phyloP scores from a whole-genome alignment of 768 basidiomycete genomes.

The Chalciporus piperatus region DNA sequence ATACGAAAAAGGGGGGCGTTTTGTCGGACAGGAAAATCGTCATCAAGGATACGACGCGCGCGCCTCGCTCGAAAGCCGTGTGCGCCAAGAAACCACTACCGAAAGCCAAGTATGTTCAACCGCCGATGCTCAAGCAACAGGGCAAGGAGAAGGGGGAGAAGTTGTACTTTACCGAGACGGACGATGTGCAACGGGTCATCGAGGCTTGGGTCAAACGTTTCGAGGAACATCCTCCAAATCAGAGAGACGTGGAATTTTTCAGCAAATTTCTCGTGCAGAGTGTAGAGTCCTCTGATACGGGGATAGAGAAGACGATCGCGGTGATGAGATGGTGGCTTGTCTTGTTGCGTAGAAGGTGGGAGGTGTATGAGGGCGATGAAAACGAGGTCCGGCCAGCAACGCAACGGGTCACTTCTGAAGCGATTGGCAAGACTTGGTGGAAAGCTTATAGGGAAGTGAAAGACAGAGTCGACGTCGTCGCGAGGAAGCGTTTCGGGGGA shows the following conservation, averaged over 20 bases:
- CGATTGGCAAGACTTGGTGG: slow-evolving; percentile 79
- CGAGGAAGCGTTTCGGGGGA: slow-evolving; percentile 71
- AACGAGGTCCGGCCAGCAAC: slow-evolving; percentile 33
- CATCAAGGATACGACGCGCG: slow-evolving; percentile 41
- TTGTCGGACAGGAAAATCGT: slow-evolving; percentile 43
- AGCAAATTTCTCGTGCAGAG: slow-evolving; percentile 67
- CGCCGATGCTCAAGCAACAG: slow-evolving; percentile 55
- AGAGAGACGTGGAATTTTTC: slow-evolving; percentile 74
- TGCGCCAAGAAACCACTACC: slow-evolving; percentile 52
- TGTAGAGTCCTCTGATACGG: slow-evolving; percentile 63
- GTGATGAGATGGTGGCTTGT: slow-evolving; percentile 84
- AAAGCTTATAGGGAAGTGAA: slow-evolving; percentile 69
- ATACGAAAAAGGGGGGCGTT: slow-evolving; percentile 41
- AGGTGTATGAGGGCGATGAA: slow-evolving; percentile 44
- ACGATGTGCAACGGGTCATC: slow-evolving; percentile 70
- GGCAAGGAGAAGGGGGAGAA: slow-evolving; percentile 52
- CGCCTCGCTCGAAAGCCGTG: slow-evolving; percentile 29
- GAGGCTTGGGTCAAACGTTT: slow-evolving; percentile 75
- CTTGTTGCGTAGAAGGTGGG: slow-evolving; percentile 64
- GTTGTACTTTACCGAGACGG: slow-evolving; percentile 56
- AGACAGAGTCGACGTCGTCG: slow-evolving; percentile 60
- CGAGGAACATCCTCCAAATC: slow-evolving; percentile 58
- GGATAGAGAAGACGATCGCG: slow-evolving; percentile 65
- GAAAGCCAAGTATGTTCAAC: slow-evolving; percentile 47
- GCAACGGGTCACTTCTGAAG: slow-evolving; percentile 34